Evolutionary conservation across 805 yeast species (phyloP), one percentile per base, ranked within the genome.

Genomic region (Ogataea paraovalis): DNA sequence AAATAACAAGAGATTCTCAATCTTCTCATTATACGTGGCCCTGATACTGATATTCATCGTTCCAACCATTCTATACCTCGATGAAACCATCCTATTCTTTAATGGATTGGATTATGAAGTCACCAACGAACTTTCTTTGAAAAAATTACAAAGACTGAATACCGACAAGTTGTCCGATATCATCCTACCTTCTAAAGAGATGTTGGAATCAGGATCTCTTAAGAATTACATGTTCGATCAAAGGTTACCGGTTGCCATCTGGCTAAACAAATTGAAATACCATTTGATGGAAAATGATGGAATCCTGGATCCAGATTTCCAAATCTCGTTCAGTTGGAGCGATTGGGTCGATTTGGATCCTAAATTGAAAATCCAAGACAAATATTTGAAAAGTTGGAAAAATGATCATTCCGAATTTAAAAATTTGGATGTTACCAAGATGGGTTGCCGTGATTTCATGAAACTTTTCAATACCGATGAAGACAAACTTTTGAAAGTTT

Each of bases 181-280:
- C 32, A 72, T 78, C n/a, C 74, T 75, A 47, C 79, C 86, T 2
- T 95, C 97, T 1, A 71, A 75, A 14, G 49, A 48, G 19, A 44
- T 38, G 32, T 39, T 45, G 16, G 39, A 27, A 13, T 16, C 42
- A 7, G 46, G 25, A 12, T 19, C 36, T 4, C 18, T 20, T 20
- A 40, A 28, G 16, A 39, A 33, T 16, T 38, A 39, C 16, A 30
- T 48, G 22, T 61, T 56, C 37, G 74, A 70, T 47, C 70, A 67
- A 2, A 49, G 73, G 27, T 47, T 68, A 7, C 49, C 65, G 33
- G 68, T 66, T 5, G 64, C 66, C 9, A 47, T 68, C 5, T 57
- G 64, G 61, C 43, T 62, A 18, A 38, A 48, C 16, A 46, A 50
- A 16, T 34, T 61, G 20, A 47, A 52, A 22, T 20, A 42, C 37